Percentiles rank a stretch among this genome's conserved stretches.
These are phyloP conservation scores for Boehmeria nivea DNA, from an alignment of 306 rosid genomes.

Conservation along the genomic window DNA sequence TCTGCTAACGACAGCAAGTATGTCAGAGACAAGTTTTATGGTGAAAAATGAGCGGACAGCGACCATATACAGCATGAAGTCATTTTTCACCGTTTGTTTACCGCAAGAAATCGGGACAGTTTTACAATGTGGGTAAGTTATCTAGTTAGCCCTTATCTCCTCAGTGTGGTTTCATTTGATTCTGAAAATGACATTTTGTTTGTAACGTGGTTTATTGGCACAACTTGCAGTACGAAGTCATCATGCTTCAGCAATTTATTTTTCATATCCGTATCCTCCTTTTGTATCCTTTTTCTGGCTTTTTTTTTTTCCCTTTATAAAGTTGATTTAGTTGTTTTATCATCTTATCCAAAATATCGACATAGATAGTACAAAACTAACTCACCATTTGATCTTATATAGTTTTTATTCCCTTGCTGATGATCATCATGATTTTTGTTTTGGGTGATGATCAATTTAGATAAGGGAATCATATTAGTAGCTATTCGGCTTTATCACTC, in stretches of 20 bases:
- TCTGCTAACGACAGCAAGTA: slow-evolving; percentile 28
- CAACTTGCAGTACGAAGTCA: slow-evolving; percentile 62
- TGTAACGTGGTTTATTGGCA: slow-evolving; percentile 49
- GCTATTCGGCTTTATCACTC: no score
- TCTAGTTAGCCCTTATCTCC: slow-evolving; percentile 15
- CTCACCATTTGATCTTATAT: no score
- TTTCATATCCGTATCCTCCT: slow-evolving; percentile 71
- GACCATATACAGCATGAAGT: no score
- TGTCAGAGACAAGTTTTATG: slow-evolving; percentile 20
- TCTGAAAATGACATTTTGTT: slow-evolving; percentile 25
- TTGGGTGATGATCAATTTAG: no score
- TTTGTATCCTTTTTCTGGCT: slow-evolving; percentile 67
- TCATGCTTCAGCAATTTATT: slow-evolving; percentile 52
- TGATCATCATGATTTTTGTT: no score
- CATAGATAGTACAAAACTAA: no score
- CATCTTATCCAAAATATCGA: no score
- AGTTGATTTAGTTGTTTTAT: not conserved
- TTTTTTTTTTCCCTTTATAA: not conserved
- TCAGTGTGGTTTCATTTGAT: slow-evolving; percentile 17
- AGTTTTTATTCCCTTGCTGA: no score
- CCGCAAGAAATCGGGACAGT: slow-evolving; percentile 12
- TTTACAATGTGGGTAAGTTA: slow-evolving; percentile 37
- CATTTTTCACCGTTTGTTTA: no score
- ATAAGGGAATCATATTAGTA: no score
- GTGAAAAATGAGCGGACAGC: slow-evolving; percentile 12